Conservation (phyloP, 257 asterid species). For the Solanum okadae region DNA sequence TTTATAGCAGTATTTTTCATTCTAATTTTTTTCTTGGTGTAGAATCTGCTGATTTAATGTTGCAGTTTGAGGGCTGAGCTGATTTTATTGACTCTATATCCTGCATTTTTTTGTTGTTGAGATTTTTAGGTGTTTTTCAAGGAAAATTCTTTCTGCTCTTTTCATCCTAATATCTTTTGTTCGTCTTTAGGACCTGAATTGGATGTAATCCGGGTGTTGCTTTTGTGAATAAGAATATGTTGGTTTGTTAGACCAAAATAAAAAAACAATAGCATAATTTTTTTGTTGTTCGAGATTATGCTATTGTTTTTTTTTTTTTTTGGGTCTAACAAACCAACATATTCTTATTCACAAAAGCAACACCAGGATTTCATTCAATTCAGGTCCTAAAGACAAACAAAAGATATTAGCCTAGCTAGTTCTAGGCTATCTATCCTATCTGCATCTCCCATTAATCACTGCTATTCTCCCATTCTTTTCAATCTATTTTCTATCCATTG, state of each 20-base stretch:
- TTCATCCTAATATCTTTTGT: too few relatives aligned
- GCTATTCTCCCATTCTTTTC: not conserved
- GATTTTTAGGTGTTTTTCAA: not conserved
- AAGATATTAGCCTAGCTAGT: not conserved
- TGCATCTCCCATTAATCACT: not conserved
- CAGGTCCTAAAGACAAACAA: not conserved
- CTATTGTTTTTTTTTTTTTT: too few relatives aligned
- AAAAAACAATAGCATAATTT: too few relatives aligned
- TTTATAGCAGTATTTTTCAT: not conserved
- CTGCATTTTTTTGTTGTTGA: not conserved
- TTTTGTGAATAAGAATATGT: too few relatives aligned
- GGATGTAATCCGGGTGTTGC: too few relatives aligned
- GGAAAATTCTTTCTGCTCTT: not conserved
- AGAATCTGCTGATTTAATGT: not conserved
- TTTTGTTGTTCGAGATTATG: too few relatives aligned
- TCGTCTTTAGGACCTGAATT: too few relatives aligned
- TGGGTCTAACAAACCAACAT: not conserved
- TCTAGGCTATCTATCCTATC: not conserved
- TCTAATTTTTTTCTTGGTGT: not conserved
- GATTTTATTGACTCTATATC: not conserved
- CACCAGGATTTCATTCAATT: not conserved
- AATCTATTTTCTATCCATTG: not conserved
- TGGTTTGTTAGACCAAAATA: too few relatives aligned
- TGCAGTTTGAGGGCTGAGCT: not conserved
- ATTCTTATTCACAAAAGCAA: not conserved